These are phyloP conservation scores for Pelargonium nanum DNA, from an alignment of 345 rosid species.

Conservation along the genomic window DNA sequence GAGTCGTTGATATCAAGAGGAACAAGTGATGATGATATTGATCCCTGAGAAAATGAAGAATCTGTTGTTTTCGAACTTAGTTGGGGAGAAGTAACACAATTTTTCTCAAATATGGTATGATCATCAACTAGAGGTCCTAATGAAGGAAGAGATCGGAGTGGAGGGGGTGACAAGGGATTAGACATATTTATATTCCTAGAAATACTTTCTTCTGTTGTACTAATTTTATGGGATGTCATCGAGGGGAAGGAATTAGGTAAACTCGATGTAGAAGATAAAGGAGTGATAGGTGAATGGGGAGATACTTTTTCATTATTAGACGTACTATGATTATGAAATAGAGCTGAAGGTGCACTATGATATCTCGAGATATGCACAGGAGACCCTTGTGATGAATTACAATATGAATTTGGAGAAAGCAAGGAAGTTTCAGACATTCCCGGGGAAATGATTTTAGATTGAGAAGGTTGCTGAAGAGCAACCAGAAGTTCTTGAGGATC, in stretches of 20 bases:
- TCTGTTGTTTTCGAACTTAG: background rate
- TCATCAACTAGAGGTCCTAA: background rate
- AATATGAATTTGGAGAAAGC: slow-evolving; percentile 31
- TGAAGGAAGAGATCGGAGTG: background rate
- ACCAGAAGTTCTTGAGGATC: slow-evolving; percentile 37
- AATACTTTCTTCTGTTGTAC: background rate
- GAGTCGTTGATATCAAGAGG: background rate
- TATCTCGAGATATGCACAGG: slow-evolving; percentile 37
- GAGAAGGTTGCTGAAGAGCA: slow-evolving; percentile 39
- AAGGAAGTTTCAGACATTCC: slow-evolving; percentile 28
- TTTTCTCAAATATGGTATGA: background rate
- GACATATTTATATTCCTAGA: background rate
- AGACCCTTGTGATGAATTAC: slow-evolving; percentile 36
- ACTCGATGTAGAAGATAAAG: slow-evolving; percentile 10
- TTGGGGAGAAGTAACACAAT: no score
- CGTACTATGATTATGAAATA: slow-evolving; percentile 53
- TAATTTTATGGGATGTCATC: background rate
- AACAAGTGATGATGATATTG: slow-evolving; percentile 2
- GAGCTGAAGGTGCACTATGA: slow-evolving; percentile 47
- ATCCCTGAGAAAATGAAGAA: no score
- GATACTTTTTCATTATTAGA: slow-evolving; percentile 36
- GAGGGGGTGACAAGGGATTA: slow-evolving; percentile 2
- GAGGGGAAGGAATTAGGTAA: background rate
- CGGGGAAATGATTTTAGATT: slow-evolving; percentile 49
- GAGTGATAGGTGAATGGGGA: slow-evolving; percentile 14